A percentile compares a stretch with the other conserved stretches of the same genome.
phyloP scores from a whole-genome alignment of 2,329 filamentous ascomycete genomes.

The Fusarium austroafricanum region DNA sequence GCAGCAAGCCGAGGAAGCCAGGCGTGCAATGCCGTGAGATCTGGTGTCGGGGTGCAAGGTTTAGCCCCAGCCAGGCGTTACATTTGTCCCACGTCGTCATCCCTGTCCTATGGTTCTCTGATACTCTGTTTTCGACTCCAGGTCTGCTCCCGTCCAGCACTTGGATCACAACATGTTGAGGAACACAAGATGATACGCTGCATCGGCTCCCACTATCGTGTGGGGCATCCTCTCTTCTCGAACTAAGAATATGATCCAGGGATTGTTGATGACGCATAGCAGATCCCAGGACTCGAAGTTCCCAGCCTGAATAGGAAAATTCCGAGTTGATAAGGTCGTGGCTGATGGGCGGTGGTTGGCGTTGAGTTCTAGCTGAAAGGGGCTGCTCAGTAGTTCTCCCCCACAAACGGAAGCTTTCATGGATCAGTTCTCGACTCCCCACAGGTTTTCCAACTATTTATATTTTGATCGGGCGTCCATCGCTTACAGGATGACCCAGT shows the following conservation, averaged over 20 bases:
- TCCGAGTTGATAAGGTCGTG: background rate
- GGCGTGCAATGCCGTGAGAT: constrained; percentile 46
- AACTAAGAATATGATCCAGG: constrained; percentile 17
- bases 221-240: constrained; percentile 14
- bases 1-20: constrained; percentile 36
- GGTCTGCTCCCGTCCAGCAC: constrained; percentile 18
- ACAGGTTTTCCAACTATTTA: background rate
- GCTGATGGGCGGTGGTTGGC: background rate
- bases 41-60: constrained; percentile 43
- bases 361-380: constrained; percentile 7
- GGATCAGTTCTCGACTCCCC: background rate
- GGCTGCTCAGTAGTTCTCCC: background rate
- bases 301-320: constrained; percentile 10
- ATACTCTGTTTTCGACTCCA: constrained; percentile 27
- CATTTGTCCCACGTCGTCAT: constrained; percentile 31
- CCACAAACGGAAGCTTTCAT: background rate
- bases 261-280: constrained; percentile 26
- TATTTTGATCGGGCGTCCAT: background rate
- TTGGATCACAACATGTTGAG: constrained; percentile 28
- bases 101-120: constrained; percentile 22
- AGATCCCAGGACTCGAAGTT: constrained; percentile 16
- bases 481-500: no score
- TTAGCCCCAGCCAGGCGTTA: constrained; percentile 32
- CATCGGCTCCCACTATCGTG: constrained; percentile 41
- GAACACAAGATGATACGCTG: constrained; percentile 40